phyloP scores from a whole-genome alignment of 1,139 yeast genomes.

The Protomyces lactucae-debilis region DNA sequence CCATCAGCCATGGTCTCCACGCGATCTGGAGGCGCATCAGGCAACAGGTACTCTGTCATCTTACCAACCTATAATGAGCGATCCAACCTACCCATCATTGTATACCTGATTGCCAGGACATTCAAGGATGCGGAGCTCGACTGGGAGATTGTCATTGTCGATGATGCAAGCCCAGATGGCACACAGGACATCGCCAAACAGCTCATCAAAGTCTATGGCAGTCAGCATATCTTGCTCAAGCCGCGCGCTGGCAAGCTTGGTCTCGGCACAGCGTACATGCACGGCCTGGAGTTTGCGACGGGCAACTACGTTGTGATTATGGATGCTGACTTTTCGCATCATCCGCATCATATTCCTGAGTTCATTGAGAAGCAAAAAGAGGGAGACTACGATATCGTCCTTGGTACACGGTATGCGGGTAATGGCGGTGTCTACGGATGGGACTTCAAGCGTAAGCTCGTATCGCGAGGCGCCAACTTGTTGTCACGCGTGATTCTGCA shows the following conservation, averaged over 20 bases:
- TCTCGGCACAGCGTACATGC: constrained; percentile 72
- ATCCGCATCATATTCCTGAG: constrained; percentile 71
- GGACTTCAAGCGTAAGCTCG: constrained; percentile 77
- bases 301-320: constrained; percentile 75
- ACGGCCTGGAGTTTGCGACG: constrained; percentile 65
- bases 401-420: constrained; percentile 81
- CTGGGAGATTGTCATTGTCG: constrained; percentile 78
- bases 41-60: constrained; percentile 65
- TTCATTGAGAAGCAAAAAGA: constrained; percentile 66
- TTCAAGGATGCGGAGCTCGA: constrained; percentile 53
- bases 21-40: constrained; percentile 9
- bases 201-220: constrained; percentile 59
- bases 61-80: constrained; percentile 77
- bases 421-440: constrained; percentile 82
- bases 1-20: constrained; percentile 14
- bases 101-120: constrained; percentile 68
- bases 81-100: constrained; percentile 64
- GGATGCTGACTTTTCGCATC: constrained; percentile 83
- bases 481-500: constrained; percentile 67
- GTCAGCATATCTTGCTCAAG: constrained; percentile 55
- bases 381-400: constrained; percentile 66
- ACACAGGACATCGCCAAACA: constrained; percentile 70
- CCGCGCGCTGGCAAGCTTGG: constrained; percentile 79
- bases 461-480: constrained; percentile 77
- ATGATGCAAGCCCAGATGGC: constrained; percentile 79